A percentile compares a stretch with the other conserved stretches of the same genome.
Conservation (phyloP, 257 asterid genomes). For the Thymus mandschuricus region DNA sequence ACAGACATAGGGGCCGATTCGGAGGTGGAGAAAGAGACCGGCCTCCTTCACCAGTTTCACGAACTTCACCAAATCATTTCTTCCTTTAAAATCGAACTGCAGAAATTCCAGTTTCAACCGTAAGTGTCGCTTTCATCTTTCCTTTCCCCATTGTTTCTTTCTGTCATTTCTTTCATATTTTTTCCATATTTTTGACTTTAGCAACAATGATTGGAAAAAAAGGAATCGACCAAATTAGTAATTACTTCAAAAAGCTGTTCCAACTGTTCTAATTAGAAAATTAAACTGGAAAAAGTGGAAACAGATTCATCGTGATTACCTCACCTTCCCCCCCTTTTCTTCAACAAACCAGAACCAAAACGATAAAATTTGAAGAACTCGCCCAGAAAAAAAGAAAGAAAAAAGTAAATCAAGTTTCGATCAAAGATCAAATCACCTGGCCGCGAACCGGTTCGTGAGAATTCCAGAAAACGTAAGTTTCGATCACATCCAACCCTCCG, state of each 20-base stretch:
- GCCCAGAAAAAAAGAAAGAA: not conserved
- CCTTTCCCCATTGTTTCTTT: slow-evolving; percentile 2
- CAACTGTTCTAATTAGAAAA: slow-evolving; percentile 7
- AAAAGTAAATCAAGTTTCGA: not conserved
- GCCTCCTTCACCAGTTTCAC: slow-evolving; percentile 72
- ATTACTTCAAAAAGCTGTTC: slow-evolving; percentile 25
- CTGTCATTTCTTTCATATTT: not conserved
- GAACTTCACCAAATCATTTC: slow-evolving; percentile 79
- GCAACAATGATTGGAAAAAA: slow-evolving; percentile 29
- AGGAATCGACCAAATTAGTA: slow-evolving; percentile 23
- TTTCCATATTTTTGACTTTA: slow-evolving; percentile 17
- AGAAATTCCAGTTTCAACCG: slow-evolving; percentile 31
- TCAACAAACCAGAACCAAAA: slow-evolving; percentile 24
- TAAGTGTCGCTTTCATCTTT: slow-evolving; percentile 33
- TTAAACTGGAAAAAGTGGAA: slow-evolving; percentile 27
- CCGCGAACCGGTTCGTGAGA: slow-evolving; percentile 81
- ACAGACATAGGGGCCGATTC: slow-evolving; percentile 90
- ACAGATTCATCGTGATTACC: slow-evolving; percentile 16
- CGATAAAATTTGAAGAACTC: not conserved
- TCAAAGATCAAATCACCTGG: slow-evolving; percentile 47
- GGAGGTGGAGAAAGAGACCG: slow-evolving; percentile 69
- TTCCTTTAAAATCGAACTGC: slow-evolving; percentile 83
- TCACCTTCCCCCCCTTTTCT: slow-evolving; percentile 20
- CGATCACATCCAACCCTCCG: slow-evolving; percentile 81
- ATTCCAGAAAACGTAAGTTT: slow-evolving; percentile 90